Evolutionary conservation across 176 grass and related monocot genomes (phyloP).

Genomic region (Oryza glaberrima): DNA sequence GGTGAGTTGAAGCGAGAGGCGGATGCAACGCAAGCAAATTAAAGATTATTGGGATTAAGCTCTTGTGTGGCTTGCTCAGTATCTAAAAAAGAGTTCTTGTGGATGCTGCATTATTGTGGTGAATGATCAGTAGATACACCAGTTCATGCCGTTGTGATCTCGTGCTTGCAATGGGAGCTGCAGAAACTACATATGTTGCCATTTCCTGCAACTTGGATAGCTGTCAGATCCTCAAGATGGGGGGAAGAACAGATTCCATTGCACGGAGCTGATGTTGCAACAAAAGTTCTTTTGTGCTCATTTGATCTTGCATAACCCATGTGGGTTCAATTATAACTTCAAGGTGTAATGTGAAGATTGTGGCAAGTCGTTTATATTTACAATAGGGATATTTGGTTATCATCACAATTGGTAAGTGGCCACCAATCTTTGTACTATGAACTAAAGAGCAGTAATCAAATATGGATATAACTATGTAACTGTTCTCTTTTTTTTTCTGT

Average conservation of each 20-base stretch:
- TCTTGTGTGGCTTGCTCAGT: slow-evolving; percentile 26
- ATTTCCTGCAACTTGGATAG: slow-evolving; percentile 45
- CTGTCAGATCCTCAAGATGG: slow-evolving; percentile 39
- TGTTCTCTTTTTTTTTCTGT: not conserved
- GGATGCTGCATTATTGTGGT: slow-evolving; percentile 22
- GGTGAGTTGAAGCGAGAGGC: slow-evolving; percentile 39
- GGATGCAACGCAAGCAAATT: slow-evolving; percentile 13
- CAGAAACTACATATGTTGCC: slow-evolving; percentile 47
- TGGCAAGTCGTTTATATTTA: slow-evolving; percentile 3
- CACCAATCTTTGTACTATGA: slow-evolving; percentile 30
- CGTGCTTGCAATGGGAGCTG: slow-evolving; percentile 57
- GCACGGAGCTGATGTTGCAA: not conserved
- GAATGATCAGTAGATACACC: slow-evolving; percentile 28
- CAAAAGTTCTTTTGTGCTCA: slow-evolving; percentile 1
- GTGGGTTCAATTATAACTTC: slow-evolving; percentile 38
- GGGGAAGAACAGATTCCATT: slow-evolving; percentile 36
- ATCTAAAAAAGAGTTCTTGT: not conserved
- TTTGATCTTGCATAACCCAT: slow-evolving; percentile 28
- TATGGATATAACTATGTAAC: not conserved
- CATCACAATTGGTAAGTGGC: slow-evolving; percentile 1
- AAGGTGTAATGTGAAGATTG: not conserved
- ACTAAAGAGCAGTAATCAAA: not conserved
- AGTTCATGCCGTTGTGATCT: slow-evolving; percentile 39
- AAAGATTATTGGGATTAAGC: slow-evolving; percentile 32
- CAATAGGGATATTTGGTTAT: slow-evolving; percentile 1